Conservation (phyloP, 202 grass and related monocot genomes). For the Schoenoplectus triqueter region DNA sequence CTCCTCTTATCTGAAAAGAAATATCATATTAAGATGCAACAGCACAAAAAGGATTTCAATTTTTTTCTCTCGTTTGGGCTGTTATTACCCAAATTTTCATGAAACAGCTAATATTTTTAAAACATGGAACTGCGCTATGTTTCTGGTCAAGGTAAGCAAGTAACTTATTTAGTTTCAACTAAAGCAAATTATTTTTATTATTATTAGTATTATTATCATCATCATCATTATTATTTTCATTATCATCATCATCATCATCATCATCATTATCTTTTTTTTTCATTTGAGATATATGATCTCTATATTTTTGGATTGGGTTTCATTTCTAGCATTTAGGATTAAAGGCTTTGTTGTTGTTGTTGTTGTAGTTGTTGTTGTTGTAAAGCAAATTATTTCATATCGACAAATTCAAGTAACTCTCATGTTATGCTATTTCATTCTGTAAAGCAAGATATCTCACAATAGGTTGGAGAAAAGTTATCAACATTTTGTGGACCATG, state of each 20-base stretch:
- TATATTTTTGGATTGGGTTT: too few relatives aligned
- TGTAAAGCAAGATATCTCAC: neutral
- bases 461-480: neutral
- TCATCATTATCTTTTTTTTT: too few relatives aligned
- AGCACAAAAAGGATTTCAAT: neutral
- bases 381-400: neutral
- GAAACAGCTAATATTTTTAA: neutral
- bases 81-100: neutral
- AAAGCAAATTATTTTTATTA: neutral
- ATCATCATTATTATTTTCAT: too few relatives aligned
- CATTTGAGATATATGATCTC: too few relatives aligned
- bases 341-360: too few relatives aligned
- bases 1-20: constrained; percentile 21
- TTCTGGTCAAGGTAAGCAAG: neutral
- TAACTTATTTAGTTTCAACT: constrained; percentile 1
- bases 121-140: constrained; percentile 6
- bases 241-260: too few relatives aligned
- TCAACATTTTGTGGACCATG: neutral
- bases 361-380: too few relatives aligned
- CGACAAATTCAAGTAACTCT: neutral
- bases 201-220: too few relatives aligned
- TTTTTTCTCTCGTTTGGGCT: neutral
- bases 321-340: too few relatives aligned
- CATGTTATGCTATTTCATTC: neutral
- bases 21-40: neutral